Evolutionary conservation across 345 rosid species (phyloP), one percentile per base, ranked within the genome.

Genomic region (Salix purpurea): DNA sequence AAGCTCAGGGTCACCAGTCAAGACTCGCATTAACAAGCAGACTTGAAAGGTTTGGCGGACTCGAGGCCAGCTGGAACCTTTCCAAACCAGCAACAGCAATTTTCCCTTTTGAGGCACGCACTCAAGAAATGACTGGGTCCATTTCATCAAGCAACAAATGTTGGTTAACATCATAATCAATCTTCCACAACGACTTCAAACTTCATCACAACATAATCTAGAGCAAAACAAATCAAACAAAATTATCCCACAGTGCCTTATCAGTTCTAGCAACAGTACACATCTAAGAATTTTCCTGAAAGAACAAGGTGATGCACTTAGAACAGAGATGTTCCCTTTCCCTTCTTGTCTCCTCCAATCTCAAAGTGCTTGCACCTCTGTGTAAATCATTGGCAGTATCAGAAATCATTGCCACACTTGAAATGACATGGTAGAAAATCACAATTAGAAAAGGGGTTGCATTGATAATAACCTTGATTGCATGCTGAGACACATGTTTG

Each of bases 261-360:
- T 13, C 46, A 16, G 26, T 72, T 72, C 40, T 36, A 56, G 24
- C 4, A 72, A 24, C 1, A 58, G 62, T n/a, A 58, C 26, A 23
- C 26, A 56, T 26, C 62, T n/a, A 58, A 58, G n/a, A 58, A n/a
- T 21, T 19, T 0, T 54, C 23, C 60, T 18, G 44, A 5, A 39
- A 40, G 58, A 62, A 21, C 23, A 18, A 64, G 18, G 64, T 10
- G 69, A 42, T 0, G 24, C 23, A 64, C 18, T 73, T 73, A 73
- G 58, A 73, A 73, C 13, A 73, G 42, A 60, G 76, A 73, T 62
- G 76, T 73, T 28, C 76, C 76, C 69, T 75, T 67, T 30, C 71
- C 77, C 64, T 65, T 75, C 71, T 75, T 75, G 77, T 75, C 71
- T 75, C 77, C 77, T 32, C 71, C 77, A 75, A 75, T 65, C 65